These are phyloP conservation scores for Nannizziopsis arthrosporioides DNA, from an alignment of 2,329 filamentous ascomycete species.

Conservation along the genomic window DNA sequence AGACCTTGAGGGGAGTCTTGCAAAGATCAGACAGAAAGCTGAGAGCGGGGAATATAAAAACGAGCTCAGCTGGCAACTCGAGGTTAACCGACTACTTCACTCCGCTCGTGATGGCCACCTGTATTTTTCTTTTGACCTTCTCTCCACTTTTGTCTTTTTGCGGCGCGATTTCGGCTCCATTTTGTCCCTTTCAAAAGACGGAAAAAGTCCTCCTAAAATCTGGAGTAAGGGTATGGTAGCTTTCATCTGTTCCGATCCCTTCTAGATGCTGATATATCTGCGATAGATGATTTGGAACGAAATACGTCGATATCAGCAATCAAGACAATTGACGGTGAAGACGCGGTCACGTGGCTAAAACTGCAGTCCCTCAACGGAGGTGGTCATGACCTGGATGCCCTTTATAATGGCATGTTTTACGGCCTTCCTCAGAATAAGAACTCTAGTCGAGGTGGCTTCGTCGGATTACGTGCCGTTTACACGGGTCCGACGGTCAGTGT, in stretches of 20 bases:
- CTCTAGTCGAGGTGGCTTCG: slow-evolving; percentile 10
- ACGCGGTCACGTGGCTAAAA: slow-evolving; percentile 21
- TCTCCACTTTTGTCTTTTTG: slow-evolving; percentile 37
- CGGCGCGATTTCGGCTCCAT: slow-evolving; percentile 45
- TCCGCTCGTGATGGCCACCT: slow-evolving; percentile 53
- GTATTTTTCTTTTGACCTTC: slow-evolving; percentile 16
- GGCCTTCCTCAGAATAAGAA: slow-evolving; percentile 9
- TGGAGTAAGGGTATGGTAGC: slow-evolving; percentile 27
- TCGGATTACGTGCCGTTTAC: slow-evolving; percentile 16
- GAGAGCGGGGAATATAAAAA: slow-evolving; percentile 35
- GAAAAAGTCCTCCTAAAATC: slow-evolving; percentile 46
- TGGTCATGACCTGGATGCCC: slow-evolving; percentile 23
- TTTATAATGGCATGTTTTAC: slow-evolving; percentile 26
- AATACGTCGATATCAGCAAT: slow-evolving; percentile 21
- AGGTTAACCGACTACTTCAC: slow-evolving; percentile 43
- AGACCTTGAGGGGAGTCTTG: slow-evolving; percentile 39
- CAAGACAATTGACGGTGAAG: slow-evolving; percentile 22
- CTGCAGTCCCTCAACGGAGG: slow-evolving; percentile 16
- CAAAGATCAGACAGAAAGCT: slow-evolving; percentile 37
- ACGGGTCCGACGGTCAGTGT: slow-evolving; percentile 21
- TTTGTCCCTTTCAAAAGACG: slow-evolving; percentile 51
- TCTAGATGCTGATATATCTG: background rate
- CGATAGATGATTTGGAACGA: slow-evolving; percentile 15
- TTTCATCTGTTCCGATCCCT: background rate
- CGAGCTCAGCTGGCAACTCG: slow-evolving; percentile 46